phyloP scores from a whole-genome alignment of 2,329 filamentous ascomycete genomes.

The Penicillium sp. region DNA sequence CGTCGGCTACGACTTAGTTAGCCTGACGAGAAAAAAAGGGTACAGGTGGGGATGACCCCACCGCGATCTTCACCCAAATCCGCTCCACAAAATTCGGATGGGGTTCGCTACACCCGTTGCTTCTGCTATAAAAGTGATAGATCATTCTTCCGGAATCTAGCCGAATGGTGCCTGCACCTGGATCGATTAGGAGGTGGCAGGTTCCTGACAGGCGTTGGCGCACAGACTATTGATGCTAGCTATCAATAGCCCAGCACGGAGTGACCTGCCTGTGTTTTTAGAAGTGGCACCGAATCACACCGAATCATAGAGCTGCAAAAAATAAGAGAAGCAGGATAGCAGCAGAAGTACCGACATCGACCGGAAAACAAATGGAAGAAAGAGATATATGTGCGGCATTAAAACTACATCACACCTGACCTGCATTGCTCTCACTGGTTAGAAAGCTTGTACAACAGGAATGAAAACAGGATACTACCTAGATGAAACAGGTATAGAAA shows the following conservation, averaged over 20 bases:
- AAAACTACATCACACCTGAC: not conserved
- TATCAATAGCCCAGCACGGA: not conserved
- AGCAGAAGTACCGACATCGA: not conserved
- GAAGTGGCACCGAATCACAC: not conserved
- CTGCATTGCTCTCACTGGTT: not conserved
- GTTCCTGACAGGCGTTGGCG: not conserved
- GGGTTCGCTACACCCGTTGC: not conserved
- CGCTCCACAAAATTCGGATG: not conserved
- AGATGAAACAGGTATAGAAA: not conserved
- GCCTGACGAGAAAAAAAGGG: not conserved
- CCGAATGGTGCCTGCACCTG: not conserved
- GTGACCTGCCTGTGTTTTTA: too few species aligned
- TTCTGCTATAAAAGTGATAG: not conserved
- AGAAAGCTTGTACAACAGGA: not conserved
- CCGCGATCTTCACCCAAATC: not conserved
- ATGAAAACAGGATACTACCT: not conserved
- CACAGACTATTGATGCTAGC: not conserved
- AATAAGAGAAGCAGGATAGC: not conserved
- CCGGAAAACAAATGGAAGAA: not conserved
- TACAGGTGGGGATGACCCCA: not conserved
- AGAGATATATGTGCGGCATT: not conserved
- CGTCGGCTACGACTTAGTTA: not conserved
- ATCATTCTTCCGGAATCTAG: not conserved
- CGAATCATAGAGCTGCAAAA: not conserved
- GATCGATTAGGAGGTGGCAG: not conserved